Conservation (phyloP, 2,329 filamentous ascomycete species). For the Venturia carpophila region DNA sequence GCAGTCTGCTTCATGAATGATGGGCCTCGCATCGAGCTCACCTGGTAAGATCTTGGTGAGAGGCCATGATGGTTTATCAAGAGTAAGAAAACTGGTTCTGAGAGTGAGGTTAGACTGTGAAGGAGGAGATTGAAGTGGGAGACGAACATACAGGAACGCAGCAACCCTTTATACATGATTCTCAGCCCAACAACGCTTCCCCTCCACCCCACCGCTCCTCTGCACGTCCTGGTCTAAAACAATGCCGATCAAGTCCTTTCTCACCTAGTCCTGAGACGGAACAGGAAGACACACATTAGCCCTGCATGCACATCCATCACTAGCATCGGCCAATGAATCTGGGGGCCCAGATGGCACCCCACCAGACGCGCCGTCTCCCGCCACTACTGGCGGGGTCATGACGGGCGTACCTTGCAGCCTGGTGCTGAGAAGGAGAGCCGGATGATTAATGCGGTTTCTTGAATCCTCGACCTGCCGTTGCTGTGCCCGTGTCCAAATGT, state of each 20-base stretch:
- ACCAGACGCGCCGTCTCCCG: background rate
- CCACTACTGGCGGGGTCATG: background rate
- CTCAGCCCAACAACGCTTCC: background rate
- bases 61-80: slow-evolving; percentile 20
- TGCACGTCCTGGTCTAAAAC: slow-evolving; percentile 4
- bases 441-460: background rate
- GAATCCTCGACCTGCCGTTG: background rate
- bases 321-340: background rate
- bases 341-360: background rate
- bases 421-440: background rate
- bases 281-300: slow-evolving; percentile 12
- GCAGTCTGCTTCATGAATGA: background rate
- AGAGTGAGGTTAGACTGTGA: background rate
- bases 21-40: background rate
- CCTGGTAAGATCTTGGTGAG: slow-evolving; percentile 25
- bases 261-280: slow-evolving; percentile 6
- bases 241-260: slow-evolving; percentile 8
- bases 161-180: background rate
- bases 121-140: background rate
- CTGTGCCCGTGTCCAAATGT: background rate
- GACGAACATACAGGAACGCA: background rate
- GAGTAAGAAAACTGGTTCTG: background rate
- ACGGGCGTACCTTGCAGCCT: background rate
- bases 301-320: slow-evolving; percentile 12
- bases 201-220: slow-evolving; percentile 9